Evolutionary conservation across 371 early-diverging fungal genomes (phyloP).

Genomic region (Syncephalastrum racemosum): DNA sequence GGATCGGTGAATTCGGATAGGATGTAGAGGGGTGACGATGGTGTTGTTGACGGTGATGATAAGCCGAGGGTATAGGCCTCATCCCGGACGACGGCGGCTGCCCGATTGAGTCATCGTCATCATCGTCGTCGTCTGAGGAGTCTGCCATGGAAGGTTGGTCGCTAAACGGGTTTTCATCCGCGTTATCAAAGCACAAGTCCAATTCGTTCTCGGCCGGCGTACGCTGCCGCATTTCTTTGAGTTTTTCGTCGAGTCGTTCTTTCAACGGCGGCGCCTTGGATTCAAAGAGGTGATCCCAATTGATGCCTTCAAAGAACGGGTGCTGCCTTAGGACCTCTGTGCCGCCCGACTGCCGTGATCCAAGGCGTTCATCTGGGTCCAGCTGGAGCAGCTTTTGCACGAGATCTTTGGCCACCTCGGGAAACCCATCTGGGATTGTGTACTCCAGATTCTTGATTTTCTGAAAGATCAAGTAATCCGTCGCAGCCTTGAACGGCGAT

Average conservation of each 20-base stretch:
- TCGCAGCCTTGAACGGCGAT: slow-evolving; percentile 95
- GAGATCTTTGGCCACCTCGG: slow-evolving; percentile 66
- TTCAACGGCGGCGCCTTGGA: slow-evolving; percentile 34
- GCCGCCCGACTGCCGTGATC: slow-evolving; percentile 58
- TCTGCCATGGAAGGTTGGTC: slow-evolving; percentile 1
- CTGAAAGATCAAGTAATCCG: slow-evolving; percentile 96
- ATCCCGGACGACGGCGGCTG: too few relatives aligned
- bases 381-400: slow-evolving; percentile 71
- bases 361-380: slow-evolving; percentile 77
- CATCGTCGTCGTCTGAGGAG: too few relatives aligned
- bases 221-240: slow-evolving; percentile 24
- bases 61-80: too few relatives aligned
- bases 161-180: slow-evolving; percentile 11
- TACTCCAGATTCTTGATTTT: slow-evolving; percentile 89
- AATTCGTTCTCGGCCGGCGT: slow-evolving; percentile 17
- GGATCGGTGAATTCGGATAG: too few relatives aligned
- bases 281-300: slow-evolving; percentile 71
- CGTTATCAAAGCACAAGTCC: slow-evolving; percentile 32
- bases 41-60: too few relatives aligned
- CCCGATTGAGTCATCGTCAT: too few relatives aligned
- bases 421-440: slow-evolving; percentile 74
- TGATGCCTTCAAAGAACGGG: slow-evolving; percentile 85
- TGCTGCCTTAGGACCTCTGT: slow-evolving; percentile 82
- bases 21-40: too few relatives aligned
- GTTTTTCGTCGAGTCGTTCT: slow-evolving; percentile 36